phyloP scores from a whole-genome alignment of 345 rosid genomes.

The Eucalyptus camaldulensis region DNA sequence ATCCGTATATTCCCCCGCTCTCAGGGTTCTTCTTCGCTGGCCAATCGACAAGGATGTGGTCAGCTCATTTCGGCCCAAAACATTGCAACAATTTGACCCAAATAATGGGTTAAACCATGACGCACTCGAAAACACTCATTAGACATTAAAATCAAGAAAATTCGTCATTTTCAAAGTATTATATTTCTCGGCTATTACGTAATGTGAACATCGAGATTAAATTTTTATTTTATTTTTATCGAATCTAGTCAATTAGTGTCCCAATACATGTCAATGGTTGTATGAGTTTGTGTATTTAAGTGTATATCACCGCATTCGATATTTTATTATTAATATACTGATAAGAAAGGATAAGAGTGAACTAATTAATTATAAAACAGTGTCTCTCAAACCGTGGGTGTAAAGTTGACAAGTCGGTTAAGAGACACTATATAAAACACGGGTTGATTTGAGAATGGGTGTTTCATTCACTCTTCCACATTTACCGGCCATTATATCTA shows the following conservation, averaged over 20 bases:
- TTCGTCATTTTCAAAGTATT: not conserved
- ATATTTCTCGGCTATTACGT: not conserved
- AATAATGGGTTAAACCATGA: not conserved
- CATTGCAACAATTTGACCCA: not conserved
- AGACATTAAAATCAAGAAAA: not conserved
- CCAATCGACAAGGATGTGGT: not conserved
- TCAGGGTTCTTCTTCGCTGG: not conserved
- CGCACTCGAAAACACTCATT: not conserved
- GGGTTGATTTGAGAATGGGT: too few relatives aligned
- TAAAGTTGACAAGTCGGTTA: too few relatives aligned
- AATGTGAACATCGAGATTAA: not conserved
- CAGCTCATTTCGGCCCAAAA: not conserved
- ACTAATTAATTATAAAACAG: too few relatives aligned
- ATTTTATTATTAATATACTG: accelerated
- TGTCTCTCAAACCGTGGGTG: too few relatives aligned
- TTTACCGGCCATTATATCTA: too few relatives aligned
- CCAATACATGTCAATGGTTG: not conserved
- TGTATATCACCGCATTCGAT: not conserved
- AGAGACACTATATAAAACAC: accelerated
- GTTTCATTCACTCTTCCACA: too few relatives aligned
- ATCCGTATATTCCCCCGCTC: not conserved
- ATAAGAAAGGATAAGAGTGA: not conserved
- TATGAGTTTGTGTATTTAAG: not conserved
- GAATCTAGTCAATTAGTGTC: not conserved
- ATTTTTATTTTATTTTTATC: not conserved